Evolutionary conservation across 805 yeast genomes (phyloP).

Genomic region (Candida wancherniae): DNA sequence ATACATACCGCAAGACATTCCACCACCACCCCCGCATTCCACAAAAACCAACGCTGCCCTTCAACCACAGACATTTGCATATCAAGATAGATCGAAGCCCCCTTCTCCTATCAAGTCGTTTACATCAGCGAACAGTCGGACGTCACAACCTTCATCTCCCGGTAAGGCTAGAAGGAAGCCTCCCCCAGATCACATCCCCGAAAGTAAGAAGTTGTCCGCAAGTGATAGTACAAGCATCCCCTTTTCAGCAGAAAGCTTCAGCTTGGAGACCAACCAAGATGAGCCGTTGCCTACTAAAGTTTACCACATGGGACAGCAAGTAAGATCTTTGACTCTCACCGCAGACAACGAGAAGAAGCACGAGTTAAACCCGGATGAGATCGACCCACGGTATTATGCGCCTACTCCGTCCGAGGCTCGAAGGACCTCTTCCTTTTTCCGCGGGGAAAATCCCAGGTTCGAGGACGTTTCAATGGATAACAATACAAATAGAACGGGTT

Average conservation of each 20-base stretch:
- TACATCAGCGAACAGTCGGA: too few relatives aligned
- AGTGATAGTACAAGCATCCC: conserved; percentile 27
- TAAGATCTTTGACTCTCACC: conserved; percentile 26
- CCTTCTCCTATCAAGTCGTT: too few relatives aligned
- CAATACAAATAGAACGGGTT: conserved; percentile 33
- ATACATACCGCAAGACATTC: too few relatives aligned
- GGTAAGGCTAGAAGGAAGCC: conserved; percentile 15
- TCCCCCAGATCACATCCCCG: conserved; percentile 11
- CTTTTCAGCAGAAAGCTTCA: conserved; percentile 41
- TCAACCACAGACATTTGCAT: too few relatives aligned
- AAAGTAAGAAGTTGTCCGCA: neutral
- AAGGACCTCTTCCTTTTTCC: too few relatives aligned
- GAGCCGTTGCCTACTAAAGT: conserved; percentile 33
- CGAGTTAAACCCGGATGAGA: conserved; percentile 14
- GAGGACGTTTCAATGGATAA: conserved; percentile 24
- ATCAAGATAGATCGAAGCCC: too few relatives aligned
- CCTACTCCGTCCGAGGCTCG: conserved; percentile 46
- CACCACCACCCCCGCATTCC: too few relatives aligned
- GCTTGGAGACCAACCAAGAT: conserved; percentile 26
- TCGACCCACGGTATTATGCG: conserved; percentile 37
- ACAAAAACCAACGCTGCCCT: too few relatives aligned
- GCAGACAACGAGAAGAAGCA: conserved; percentile 10
- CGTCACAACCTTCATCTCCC: too few relatives aligned
- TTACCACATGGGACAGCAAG: conserved; percentile 31
- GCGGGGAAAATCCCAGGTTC: conserved; percentile 16